Evolutionary conservation across 73 alveolate species (phyloP), one percentile per base, ranked within the genome.

Genomic region (Chromera velia): DNA sequence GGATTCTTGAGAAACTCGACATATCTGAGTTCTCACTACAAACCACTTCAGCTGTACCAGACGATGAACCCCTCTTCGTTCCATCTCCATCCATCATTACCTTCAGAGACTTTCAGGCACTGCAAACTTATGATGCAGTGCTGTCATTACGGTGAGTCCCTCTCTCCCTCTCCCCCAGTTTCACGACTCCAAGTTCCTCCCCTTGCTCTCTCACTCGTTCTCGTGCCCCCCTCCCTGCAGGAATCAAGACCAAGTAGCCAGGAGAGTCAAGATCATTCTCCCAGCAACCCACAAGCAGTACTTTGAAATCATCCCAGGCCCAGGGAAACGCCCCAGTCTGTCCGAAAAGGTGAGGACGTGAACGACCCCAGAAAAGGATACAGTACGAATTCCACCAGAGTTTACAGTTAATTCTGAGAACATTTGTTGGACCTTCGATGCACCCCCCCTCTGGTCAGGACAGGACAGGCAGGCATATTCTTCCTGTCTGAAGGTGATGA

Each of bases 271-370:
- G 81, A 92, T 96, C 70, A 87, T 95, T 49, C 96, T 94, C 70
- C 99, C 99, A 13, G 99, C 96, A 74, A 95, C 98, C 81, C 88
- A 98, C 69, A 94, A 94, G 81, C 96, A 95, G 88, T 92, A 96
- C 88, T 94, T 94, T 32, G 76, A 90, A 77, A 98, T 98, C 13
- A 93, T 93, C 91, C 91, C 93, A 82, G 84, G 88, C 81, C 71
- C 86, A 63, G 87, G 90, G 70, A 76, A 89, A 30, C 32, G 83
- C 72, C 34, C 82, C 86, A 63, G 87, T 82, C 55, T 13, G 4
- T 65, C 45, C 26, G 73, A 65, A 17, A 65, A 30, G 73, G 34
- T 65, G 17, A 65, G 17, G 6, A 65, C 24, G 26, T 49, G 69
- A 24, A 49, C 24, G 24, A 49, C 69, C 69, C 69, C 24, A 49